Base-by-base conservation (phyloP, 2,329 filamentous ascomycete species). In the Beauveria sp. region DNA sequence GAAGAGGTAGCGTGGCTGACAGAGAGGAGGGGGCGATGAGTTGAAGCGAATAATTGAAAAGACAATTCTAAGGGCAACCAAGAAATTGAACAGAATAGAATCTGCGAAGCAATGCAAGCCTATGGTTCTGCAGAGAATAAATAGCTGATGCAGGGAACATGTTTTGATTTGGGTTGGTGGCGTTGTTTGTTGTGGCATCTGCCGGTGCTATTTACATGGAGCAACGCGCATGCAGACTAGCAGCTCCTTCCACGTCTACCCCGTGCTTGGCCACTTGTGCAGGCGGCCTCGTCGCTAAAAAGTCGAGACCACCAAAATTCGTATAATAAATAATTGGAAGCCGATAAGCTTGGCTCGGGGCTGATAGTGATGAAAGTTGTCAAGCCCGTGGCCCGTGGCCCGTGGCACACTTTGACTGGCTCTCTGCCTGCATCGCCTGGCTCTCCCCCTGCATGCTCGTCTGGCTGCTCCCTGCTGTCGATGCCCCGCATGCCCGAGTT, bases 81-180 rank as follows among this genome's bases (percentile, higher is more conserved):
- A 24, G 20, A 24, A 46, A n/a, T 46, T 45, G 26, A 51, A 59
- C 12, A 60, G 16, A 59, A 59, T n/a, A 28, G 54, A 31, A 22
- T 22, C 12, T 7, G 45, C 34, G 45, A 59, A 40, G 26, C 46
- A 18, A 50, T 50, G 55, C 16, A 59, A 40, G 56, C 16, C n/a
- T 43, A 59, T 59, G 46, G 28, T 51, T 59, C n/a, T n/a, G 26
- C 24, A 38, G 14, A 48, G 24, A 16, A n/a, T 24, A 46, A 60
- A 60, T 16, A 31, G 34, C 34, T 31, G 28, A 42, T 62, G 49
- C 57, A 52, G 26, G 49, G 26, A 45, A 51, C 22, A 24, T 62
- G 40, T 55, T 62, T 34, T 62, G 42, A 16, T 52, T 54, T 60
- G 34, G 34, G 31, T 51, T 51, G 51, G 59, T 61, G 59, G 59